Conservation (phyloP, 208 protist species). For the Leishmania tropica region DNA sequence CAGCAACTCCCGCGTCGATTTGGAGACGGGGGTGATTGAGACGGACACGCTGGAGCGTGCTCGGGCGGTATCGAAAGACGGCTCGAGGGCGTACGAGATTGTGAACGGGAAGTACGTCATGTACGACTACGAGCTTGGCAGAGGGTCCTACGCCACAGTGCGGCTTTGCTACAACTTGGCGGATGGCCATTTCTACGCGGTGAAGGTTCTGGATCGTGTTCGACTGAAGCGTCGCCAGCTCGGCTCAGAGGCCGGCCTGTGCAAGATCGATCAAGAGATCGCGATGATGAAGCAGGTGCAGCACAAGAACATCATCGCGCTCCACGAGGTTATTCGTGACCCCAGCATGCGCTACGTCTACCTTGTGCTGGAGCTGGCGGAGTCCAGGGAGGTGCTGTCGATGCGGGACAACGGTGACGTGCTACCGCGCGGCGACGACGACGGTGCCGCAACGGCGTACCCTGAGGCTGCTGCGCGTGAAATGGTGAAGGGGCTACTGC, state of each 20-base stretch:
- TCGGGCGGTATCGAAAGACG: neutral
- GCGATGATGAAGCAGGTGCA: slow-evolving; percentile 92
- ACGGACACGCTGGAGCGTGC: slow-evolving; percentile 15
- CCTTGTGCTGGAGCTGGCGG: slow-evolving; percentile 86
- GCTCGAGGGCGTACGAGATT: slow-evolving; percentile 30
- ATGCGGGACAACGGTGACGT: slow-evolving; percentile 54
- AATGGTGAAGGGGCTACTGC: slow-evolving; percentile 40
- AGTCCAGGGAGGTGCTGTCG: slow-evolving; percentile 49
- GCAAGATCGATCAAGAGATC: slow-evolving; percentile 79
- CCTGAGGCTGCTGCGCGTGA: slow-evolving; percentile 34
- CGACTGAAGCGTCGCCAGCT: slow-evolving; percentile 42
- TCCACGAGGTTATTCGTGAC: slow-evolving; percentile 95
- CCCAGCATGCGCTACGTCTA: slow-evolving; percentile 80
- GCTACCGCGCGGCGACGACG: slow-evolving; percentile 27
- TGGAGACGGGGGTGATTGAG: slow-evolving; percentile 24
- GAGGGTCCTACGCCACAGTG: slow-evolving; percentile 70
- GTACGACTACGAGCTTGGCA: slow-evolving; percentile 55
- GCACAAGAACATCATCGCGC: slow-evolving; percentile 90
- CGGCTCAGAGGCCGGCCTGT: slow-evolving; percentile 33
- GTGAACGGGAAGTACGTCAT: slow-evolving; percentile 77
- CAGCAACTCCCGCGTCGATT: neutral
- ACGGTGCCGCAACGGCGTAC: slow-evolving; percentile 20
- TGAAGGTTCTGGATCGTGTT: slow-evolving; percentile 59
- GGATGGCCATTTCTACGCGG: slow-evolving; percentile 54
- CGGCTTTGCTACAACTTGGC: slow-evolving; percentile 55